These are phyloP conservation scores for Nothophaeocryptopus gaeumannii DNA, from an alignment of 2,329 filamentous ascomycete species.

Conservation along the genomic window DNA sequence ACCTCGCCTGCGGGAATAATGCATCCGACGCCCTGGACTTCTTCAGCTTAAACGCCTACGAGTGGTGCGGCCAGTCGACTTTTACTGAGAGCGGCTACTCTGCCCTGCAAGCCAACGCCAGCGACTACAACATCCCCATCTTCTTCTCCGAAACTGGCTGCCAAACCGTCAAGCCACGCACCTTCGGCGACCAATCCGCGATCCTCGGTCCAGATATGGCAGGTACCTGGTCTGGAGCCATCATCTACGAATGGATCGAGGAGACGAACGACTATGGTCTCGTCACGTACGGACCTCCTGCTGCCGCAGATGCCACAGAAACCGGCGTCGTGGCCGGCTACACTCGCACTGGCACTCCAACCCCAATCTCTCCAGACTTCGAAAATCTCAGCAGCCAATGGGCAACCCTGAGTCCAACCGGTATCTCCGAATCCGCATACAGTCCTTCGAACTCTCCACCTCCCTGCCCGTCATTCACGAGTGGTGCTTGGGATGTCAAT, in stretches of 20 bases:
- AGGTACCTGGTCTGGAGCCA: slow-evolving; percentile 68
- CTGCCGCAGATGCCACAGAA: slow-evolving; percentile 43
- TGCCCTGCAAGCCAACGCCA: slow-evolving; percentile 64
- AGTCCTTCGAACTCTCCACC: slow-evolving; percentile 60
- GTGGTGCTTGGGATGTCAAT: slow-evolving; percentile 69
- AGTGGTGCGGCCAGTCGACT: slow-evolving; percentile 27
- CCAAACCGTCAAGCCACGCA: slow-evolving; percentile 61
- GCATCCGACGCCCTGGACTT: slow-evolving; percentile 71
- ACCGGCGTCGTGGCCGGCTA: slow-evolving; percentile 62
- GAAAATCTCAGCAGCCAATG: slow-evolving; percentile 72
- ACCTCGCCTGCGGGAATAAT: slow-evolving; percentile 75
- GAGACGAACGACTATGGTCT: slow-evolving; percentile 81
- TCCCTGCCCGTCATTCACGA: slow-evolving; percentile 67
- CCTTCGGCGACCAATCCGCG: slow-evolving; percentile 69
- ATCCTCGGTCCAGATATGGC: slow-evolving; percentile 75
- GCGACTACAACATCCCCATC: slow-evolving; percentile 74
- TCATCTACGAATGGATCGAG: slow-evolving; percentile 88
- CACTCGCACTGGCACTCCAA: slow-evolving; percentile 69
- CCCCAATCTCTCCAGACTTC: slow-evolving; percentile 72
- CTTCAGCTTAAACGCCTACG: slow-evolving; percentile 71
- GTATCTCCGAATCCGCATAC: slow-evolving; percentile 66
- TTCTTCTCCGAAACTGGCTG: slow-evolving; percentile 90
- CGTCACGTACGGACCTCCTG: slow-evolving; percentile 66
- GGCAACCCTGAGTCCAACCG: slow-evolving; percentile 67
- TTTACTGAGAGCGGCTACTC: slow-evolving; percentile 62